phyloP scores from a whole-genome alignment of 169 alveolate genomes.

The Babesia ovis region DNA sequence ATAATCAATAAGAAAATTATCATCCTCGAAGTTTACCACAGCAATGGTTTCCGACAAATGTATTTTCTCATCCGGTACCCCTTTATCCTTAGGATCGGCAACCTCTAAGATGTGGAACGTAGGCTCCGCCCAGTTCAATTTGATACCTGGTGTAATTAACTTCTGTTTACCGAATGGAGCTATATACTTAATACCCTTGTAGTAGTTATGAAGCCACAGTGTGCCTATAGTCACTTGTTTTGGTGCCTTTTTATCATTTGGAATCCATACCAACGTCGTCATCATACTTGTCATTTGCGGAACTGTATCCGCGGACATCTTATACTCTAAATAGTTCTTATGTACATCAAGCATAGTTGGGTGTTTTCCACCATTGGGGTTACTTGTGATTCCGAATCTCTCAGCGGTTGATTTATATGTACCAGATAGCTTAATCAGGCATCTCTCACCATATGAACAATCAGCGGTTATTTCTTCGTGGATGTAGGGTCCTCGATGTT shows the following conservation, averaged over 20 bases:
- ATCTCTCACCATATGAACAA: slow-evolving; percentile 37
- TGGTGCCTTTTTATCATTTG: not conserved
- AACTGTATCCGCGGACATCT: not conserved
- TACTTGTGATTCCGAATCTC: not conserved
- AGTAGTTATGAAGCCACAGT: not conserved
- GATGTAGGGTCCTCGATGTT: slow-evolving; percentile 25
- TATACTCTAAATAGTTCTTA: slow-evolving; percentile 6
- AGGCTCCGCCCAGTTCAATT: not conserved
- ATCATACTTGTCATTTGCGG: not conserved
- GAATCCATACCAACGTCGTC: not conserved
- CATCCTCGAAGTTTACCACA: not conserved
- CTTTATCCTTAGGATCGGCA: not conserved
- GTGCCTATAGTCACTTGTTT: slow-evolving; percentile 6
- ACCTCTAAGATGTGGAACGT: not conserved
- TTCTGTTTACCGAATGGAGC: slow-evolving; percentile 23
- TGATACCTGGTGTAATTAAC: not conserved
- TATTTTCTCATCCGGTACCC: not conserved
- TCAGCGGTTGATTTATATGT: not conserved
- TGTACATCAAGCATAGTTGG: not conserved
- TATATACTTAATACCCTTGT: not conserved
- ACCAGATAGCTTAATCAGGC: slow-evolving; percentile 36
- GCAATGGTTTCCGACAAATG: not conserved
- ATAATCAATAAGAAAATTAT: not conserved
- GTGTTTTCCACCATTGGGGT: not conserved
- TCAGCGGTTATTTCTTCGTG: not conserved